Evolutionary conservation across 345 rosid genomes (phyloP).

Genomic region (Hibiscus tridactylites): DNA sequence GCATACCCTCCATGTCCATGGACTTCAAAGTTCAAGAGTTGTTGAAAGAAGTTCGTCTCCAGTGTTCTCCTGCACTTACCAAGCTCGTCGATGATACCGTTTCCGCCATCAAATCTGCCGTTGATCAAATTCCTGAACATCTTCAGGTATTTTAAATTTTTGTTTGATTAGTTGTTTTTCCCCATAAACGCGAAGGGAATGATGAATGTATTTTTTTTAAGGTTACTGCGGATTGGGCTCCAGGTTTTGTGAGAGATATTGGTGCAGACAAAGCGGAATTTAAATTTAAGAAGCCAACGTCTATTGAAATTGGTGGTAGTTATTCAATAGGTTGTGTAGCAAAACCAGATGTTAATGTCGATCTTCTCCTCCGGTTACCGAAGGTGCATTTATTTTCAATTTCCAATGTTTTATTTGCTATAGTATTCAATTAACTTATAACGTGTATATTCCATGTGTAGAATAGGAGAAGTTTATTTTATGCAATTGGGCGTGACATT

Average conservation of each 20-base stretch:
- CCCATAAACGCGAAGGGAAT: not conserved
- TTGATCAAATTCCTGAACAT: constrained; percentile 37
- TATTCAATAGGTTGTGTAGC: constrained; percentile 51
- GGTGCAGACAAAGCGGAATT: constrained; percentile 80
- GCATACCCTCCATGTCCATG: constrained; percentile 29
- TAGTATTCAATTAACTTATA: not conserved
- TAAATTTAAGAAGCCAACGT: constrained; percentile 62
- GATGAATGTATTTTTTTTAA: constrained; percentile 12
- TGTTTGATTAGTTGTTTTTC: not conserved
- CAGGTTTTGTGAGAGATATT: constrained; percentile 57
- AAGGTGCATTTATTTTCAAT: constrained; percentile 34
- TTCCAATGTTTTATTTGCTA: not conserved
- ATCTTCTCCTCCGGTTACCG: constrained; percentile 64
- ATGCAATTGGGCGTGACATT: not conserved
- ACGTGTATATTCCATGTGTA: not conserved
- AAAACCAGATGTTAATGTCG: constrained; percentile 60
- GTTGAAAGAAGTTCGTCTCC: constrained; percentile 48
- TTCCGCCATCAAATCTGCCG: constrained; percentile 35
- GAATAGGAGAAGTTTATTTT: not conserved
- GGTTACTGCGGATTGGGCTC: constrained; percentile 59
- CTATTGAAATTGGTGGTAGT: constrained; percentile 62
- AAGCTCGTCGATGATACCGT: constrained; percentile 43
- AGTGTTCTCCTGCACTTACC: constrained; percentile 32
- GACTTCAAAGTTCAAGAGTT: constrained; percentile 40
- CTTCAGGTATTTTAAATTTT: constrained; percentile 24